Base-by-base conservation (phyloP, 768 basidiomycete genomes). In the Pleurotus tuber-regium region DNA sequence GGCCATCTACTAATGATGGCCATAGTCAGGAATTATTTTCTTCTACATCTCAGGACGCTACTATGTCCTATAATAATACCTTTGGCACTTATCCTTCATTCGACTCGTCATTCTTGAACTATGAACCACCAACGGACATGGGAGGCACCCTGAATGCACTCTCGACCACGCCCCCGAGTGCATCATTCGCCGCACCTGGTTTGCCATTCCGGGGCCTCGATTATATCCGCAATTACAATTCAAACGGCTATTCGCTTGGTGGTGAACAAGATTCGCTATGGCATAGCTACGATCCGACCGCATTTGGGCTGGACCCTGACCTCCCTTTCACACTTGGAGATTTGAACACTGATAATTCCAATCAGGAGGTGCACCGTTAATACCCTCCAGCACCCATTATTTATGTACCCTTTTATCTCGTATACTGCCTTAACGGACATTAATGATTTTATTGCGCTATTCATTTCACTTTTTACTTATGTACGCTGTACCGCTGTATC, bases 191-290 rank as follows among this genome's bases (percentile, higher is more conserved):
- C 55, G 81, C 82, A 7, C 75, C 83, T 19, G 88, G 88, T 31
- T 72, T 92, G n/a, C 91, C 89, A 1, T 93, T 92, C 73, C 78
- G 82, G 25, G 91, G 89, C 8, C 74, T 92, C 26, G 91, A 93
- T 59, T 93, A 81, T 59, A 85, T 93, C 61, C 82, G 87, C 59
- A 91, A 89, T 60, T 91, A 86, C 63, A 76, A 82, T 44, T 76
- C 77, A 65, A 72, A 73, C 55, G 74, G 75, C 29, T 80, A 77
- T 64, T 65, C 67, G 19, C 59, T 67, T 16, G 26, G 49, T 23
- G 70, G 66, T 47, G 79, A 80, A 52, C 78, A 76, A 55, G 77
- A 80, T 60, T 68, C 71, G 11, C 62, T 80, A 29, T 82, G 80
- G 79, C 77, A 77, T 57, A 80, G 79, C 60, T 87, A 89, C 61